Evolutionary conservation across 495 filamentous ascomycete species (phyloP), one percentile per base, ranked within the genome.

Genomic region (Alectoria sarmentosa): DNA sequence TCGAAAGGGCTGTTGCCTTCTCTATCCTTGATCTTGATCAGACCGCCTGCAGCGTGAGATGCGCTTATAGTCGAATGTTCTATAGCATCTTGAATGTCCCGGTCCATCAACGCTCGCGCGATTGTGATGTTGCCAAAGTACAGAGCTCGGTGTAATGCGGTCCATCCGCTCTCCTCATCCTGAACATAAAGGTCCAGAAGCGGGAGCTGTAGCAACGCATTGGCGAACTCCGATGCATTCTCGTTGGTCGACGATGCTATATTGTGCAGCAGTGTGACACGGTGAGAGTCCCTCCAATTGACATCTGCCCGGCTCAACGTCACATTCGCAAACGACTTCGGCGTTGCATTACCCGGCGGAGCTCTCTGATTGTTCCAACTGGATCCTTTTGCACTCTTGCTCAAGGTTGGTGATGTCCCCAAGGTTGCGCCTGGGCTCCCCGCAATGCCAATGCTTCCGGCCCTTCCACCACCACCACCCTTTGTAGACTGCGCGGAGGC

Each of bases 1-100:
- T 98, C 93, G 65, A 96, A 95, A 0, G 94, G 92, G 63, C 91
- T 96, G 69, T 93, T 89, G 23, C 95, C 95, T 73, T 96, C 92
- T 56, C 88, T 86, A 69, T 98, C 94, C 73, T 98, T 98, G 60
- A 94, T 88, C 76, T 96, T 96, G 68, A 97, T 93, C 34, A 96
- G 76, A 38, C 85, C 84, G 30, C 83, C 84, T 49, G 73, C 76
- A 4, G 74, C 77, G 55, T 83, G 78, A 42, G 77, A 77, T 37
- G 79, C 74, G 39, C 77, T 77, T 36, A 70, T 67, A 67, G 75
- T 76, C 52, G 75, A 79, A 63, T 80, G 76, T 62, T 80, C 77
- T 1, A 82, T 82, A 54, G 85, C 78, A 68, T 92, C 88, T 48
- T 79, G 80, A 38, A 81, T 78, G 72, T 96, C 92, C 41, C 88